Conservation (phyloP, 352 stramenopile species). For the Globisporangium camurandrum region DNA sequence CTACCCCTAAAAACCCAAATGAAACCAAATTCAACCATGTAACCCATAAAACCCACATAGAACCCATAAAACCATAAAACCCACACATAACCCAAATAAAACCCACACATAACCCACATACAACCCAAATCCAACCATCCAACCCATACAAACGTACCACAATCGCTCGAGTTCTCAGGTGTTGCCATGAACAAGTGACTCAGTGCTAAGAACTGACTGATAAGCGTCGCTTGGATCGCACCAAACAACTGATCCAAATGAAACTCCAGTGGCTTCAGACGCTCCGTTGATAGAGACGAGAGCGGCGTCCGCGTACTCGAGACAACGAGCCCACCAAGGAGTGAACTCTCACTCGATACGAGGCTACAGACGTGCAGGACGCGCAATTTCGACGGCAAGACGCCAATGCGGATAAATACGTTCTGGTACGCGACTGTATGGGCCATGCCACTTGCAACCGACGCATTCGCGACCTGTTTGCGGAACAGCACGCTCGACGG, state of each 20-base stretch:
- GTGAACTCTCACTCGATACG: conserved; percentile 54
- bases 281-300: conserved; percentile 20
- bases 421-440: conserved; percentile 64
- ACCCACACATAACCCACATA: no score
- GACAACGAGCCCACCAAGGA: conserved; percentile 52
- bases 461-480: conserved; percentile 55
- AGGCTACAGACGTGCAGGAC: conserved; percentile 62
- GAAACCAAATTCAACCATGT: no score
- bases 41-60: no score
- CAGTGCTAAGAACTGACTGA: conserved; percentile 57
- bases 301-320: conserved; percentile 30
- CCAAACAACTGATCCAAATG: conserved; percentile 58
- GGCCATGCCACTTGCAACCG: conserved; percentile 55
- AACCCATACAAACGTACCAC: conserved; percentile 22
- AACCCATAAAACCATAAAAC: no score
- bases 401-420: conserved; percentile 61
- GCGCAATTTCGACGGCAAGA: conserved; percentile 70
- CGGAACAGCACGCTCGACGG: conserved; percentile 59
- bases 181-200: conserved; percentile 76
- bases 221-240: conserved; percentile 57
- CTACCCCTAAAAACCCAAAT: no score
- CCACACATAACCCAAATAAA: no score
- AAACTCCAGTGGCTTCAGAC: conserved; percentile 37
- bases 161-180: conserved; percentile 57
- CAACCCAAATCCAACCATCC: no score